Conservation (phyloP, 805 yeast genomes). For the Yamadazyma phyllophila region DNA sequence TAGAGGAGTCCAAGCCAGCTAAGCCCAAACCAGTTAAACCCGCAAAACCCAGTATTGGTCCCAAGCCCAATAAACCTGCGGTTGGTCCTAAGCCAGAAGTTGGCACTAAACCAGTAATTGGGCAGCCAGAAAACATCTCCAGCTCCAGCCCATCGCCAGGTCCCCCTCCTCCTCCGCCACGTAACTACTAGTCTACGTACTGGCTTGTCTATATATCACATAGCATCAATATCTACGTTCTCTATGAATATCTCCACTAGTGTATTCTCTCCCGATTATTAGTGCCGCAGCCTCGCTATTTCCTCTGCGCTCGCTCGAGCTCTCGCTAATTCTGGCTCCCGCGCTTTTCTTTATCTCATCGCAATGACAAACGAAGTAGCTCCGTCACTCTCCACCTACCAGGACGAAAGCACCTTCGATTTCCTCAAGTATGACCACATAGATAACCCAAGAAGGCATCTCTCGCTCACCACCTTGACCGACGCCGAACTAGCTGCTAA, state of each 20-base stretch:
- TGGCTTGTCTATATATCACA: background rate
- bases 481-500: conserved; percentile 25
- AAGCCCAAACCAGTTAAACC: background rate
- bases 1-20: background rate
- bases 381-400: conserved; percentile 73
- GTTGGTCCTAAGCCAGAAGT: conserved; percentile 5
- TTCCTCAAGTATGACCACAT: conserved; percentile 17
- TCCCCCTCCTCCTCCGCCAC: conserved; percentile 30
- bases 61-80: conserved; percentile 9
- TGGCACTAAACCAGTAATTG: conserved; percentile 8
- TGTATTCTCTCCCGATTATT: too few relatives aligned
- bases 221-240: too few relatives aligned
- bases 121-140: background rate
- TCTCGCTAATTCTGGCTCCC: too few relatives aligned
- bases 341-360: conserved; percentile 1
- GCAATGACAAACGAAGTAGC: conserved; percentile 36
- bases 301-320: too few relatives aligned
- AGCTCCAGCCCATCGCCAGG: conserved; percentile 9
- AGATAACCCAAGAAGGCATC: conserved; percentile 23
- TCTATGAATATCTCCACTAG: too few relatives aligned
- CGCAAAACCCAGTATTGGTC: background rate
- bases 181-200: background rate
- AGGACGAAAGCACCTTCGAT: conserved; percentile 56
- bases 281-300: too few relatives aligned
- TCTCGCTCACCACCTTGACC: conserved; percentile 18